Conservation (phyloP, 2,329 filamentous ascomycete species). For the Harringtonia aguacate region DNA sequence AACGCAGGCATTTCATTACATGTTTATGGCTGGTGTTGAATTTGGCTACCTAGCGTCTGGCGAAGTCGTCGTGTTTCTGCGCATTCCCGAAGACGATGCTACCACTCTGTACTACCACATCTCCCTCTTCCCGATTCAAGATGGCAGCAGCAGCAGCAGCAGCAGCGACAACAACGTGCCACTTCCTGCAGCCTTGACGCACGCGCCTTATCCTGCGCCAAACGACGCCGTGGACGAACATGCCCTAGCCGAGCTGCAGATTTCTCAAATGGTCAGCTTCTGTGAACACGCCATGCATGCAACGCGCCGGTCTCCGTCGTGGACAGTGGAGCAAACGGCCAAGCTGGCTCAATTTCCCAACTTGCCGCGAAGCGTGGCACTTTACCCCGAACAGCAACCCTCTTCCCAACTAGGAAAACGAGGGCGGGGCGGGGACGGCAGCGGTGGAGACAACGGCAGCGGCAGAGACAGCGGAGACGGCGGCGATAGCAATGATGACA, state of each 20-base stretch:
- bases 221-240: constrained; percentile 2
- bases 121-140: no score
- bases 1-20: constrained; percentile 6
- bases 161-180: constrained; percentile 1
- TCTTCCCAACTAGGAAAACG: constrained; percentile 2
- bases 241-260: constrained; percentile 3
- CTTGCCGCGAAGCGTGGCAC: constrained; percentile 3
- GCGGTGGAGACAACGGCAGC: not conserved
- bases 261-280: constrained; percentile 5
- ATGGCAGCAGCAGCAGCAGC: not conserved
- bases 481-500: not conserved
- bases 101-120: not conserved
- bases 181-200: not conserved
- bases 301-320: constrained; percentile 2
- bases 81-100: constrained; percentile 5
- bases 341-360: constrained; percentile 4
- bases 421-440: not conserved
- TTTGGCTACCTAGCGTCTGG: constrained; percentile 5
- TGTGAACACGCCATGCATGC: constrained; percentile 5
- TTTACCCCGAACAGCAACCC: not conserved
- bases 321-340: constrained; percentile 2
- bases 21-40: constrained; percentile 5
- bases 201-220: constrained; percentile 1
- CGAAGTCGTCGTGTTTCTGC: constrained; percentile 6
- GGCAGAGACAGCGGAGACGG: not conserved